Evolutionary conservation across 31 red algal species (phyloP).

Genomic region (Odonthalia washingtoniensis): DNA sequence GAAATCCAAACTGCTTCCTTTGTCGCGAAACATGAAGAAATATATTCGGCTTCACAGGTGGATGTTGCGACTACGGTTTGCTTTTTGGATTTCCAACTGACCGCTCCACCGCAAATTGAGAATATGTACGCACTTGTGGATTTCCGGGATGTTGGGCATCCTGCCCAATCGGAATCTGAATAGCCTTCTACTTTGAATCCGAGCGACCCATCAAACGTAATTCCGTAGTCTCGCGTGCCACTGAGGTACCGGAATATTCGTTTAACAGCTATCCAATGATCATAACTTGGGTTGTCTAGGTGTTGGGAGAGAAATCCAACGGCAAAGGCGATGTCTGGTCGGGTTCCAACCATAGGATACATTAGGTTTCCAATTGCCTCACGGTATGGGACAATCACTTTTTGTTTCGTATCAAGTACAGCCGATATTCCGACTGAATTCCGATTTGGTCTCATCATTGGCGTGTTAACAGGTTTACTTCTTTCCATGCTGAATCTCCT

Average conservation of each 20-base stretch:
- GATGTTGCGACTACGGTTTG: constrained; percentile 22
- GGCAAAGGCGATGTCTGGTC: too few relatives aligned
- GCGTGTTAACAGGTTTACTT: constrained; percentile 4
- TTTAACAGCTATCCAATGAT: constrained; percentile 38
- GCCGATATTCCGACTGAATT: background rate
- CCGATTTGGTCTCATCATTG: background rate
- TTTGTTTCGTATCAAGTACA: background rate
- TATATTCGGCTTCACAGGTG: constrained; percentile 36
- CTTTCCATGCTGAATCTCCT: constrained; percentile 10
- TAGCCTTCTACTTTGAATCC: background rate
- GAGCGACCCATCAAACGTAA: background rate
- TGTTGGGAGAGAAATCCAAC: constrained; percentile 10
- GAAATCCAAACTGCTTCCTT: constrained; percentile 45
- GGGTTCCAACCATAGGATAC: constrained; percentile 35
- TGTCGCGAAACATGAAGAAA: background rate
- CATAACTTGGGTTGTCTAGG: background rate
- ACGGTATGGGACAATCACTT: constrained; percentile 23
- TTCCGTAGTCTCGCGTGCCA: background rate
- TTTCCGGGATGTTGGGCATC: background rate
- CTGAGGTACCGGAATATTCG: constrained; percentile 19
- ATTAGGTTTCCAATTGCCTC: constrained; percentile 41
- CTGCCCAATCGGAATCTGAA: constrained; percentile 30
- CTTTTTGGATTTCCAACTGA: constrained; percentile 18
- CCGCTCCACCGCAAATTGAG: constrained; percentile 2
- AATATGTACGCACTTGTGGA: constrained; percentile 49